Evolutionary conservation across 208 protist genomes (phyloP), one percentile per base, ranked within the genome.

Genomic region (Trypanosoma melophagium): DNA sequence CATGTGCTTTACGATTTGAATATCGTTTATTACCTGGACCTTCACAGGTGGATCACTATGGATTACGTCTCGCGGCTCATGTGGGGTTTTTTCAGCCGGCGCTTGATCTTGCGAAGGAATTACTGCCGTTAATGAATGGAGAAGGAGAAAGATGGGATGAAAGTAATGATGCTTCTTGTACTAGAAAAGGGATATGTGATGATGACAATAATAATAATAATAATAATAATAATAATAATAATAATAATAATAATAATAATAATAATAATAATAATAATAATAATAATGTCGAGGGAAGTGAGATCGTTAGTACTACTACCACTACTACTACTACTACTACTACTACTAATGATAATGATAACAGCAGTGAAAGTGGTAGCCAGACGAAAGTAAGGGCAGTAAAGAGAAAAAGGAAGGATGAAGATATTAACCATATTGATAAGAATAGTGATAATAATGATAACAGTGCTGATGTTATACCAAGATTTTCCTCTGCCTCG

Each of bases 41-140:
- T 31, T 89, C 81, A 40, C 59, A 61, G 49, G 74, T 77, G 60
- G 77, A 79, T 21, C 66, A 82, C 66, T 92, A 92, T 61, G 86
- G 86, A 9, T 69, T 92, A 17, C 72, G 76, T n/a, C 73, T 89
- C 31, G 86, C 86, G 7, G 68, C 52, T 22, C 56, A 59, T 49
- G 55, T 91, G 24, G 64, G 72, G 13, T 88, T 91, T 52, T 87
- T 80, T 55, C 51, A 51, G 10, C 74, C 80, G 0, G 81, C 81
- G 13, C 66, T 91, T 16, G 55, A 55, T 1, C 22, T 80, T 31
- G 85, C 85, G 8, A 21, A 63, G 52, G 61, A 59, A 49, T 49
- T 84, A 19, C 17, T 73, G 41, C 64, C 61, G n/a, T 35, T 58
- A 21, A 66, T 77, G 58, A 25, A 21, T 14, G 52, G 59, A 55